Evolutionary conservation across 129 eudicot species (phyloP).

Genomic region (Saposhnikovia divaricata): DNA sequence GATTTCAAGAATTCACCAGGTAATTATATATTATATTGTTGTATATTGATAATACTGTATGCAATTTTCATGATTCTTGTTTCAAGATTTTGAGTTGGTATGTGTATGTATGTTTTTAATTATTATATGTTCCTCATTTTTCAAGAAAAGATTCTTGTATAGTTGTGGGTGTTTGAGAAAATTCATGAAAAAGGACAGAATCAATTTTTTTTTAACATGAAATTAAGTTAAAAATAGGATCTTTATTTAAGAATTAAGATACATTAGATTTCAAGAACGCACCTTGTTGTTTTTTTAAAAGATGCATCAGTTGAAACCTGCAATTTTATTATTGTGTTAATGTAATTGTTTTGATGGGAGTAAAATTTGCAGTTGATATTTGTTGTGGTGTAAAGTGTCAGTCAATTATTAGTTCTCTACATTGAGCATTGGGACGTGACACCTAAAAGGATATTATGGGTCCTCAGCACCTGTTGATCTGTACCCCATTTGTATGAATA

Average conservation of each 20-base stretch:
- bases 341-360: not conserved
- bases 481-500: not conserved
- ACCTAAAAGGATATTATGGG: not conserved
- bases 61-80: not conserved
- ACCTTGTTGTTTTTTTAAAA: not conserved
- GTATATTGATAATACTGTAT: not conserved
- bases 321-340: not conserved
- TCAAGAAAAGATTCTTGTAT: not conserved
- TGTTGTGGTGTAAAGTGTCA: not conserved
- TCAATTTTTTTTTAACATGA: not conserved
- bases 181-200: not conserved
- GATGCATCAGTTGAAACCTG: no score
- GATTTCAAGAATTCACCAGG: not conserved
- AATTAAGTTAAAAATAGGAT: not conserved
- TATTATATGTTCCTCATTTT: not conserved
- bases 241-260: not conserved
- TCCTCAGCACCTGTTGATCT: not conserved
- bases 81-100: not conserved
- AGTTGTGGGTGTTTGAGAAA: not conserved
- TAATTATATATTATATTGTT: not conserved
- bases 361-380: not conserved
- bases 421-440: conserved; percentile 1
- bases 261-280: not conserved
- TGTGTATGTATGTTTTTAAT: not conserved
- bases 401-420: not conserved